phyloP scores from a whole-genome alignment of 139 green algal species.

The Chlamydomonas schloesseri region DNA sequence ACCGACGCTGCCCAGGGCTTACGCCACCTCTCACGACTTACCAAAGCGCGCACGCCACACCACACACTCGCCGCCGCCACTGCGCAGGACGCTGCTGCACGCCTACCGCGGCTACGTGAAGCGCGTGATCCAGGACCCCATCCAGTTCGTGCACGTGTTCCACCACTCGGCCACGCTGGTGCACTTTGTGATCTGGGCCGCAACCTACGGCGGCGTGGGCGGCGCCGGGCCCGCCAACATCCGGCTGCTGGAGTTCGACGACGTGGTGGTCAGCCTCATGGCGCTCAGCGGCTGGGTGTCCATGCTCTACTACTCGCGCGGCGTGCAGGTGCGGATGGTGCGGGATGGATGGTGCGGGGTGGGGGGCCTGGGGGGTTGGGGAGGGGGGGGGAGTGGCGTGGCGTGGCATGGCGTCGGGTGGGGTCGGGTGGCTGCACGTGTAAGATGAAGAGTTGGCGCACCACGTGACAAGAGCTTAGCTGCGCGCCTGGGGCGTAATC shows the following conservation, averaged over 20 bases:
- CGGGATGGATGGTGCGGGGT: too few species aligned
- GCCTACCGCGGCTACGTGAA: constrained; percentile 46
- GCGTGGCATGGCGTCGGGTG: too few species aligned
- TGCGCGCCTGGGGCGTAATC: too few species aligned
- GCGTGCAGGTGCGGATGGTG: constrained; percentile 34
- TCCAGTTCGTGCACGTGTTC: constrained; percentile 62
- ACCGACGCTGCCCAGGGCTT: too few species aligned
- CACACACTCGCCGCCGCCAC: too few species aligned
- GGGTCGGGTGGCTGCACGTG: too few species aligned
- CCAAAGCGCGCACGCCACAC: too few species aligned
- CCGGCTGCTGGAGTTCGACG: constrained; percentile 60
- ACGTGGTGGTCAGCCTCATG: constrained; percentile 67
- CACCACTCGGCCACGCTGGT: constrained; percentile 60
- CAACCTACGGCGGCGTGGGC: constrained; percentile 50
- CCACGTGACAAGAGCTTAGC: too few species aligned
- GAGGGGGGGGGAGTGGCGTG: too few species aligned
- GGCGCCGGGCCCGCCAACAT: constrained; percentile 22
- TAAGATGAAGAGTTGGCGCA: too few species aligned
- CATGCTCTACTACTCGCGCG: constrained; percentile 60
- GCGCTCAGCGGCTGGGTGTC: constrained; percentile 61
- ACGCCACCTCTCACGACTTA: too few species aligned
- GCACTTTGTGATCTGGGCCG: constrained; percentile 68
- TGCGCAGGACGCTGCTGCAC: constrained; percentile 44
- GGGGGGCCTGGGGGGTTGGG: too few species aligned
- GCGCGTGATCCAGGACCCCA: constrained; percentile 64